A percentile compares a stretch with the other conserved stretches of the same genome.
Conservation (phyloP, 2,329 filamentous ascomycete genomes). For the Exutisphaerella laricina region DNA sequence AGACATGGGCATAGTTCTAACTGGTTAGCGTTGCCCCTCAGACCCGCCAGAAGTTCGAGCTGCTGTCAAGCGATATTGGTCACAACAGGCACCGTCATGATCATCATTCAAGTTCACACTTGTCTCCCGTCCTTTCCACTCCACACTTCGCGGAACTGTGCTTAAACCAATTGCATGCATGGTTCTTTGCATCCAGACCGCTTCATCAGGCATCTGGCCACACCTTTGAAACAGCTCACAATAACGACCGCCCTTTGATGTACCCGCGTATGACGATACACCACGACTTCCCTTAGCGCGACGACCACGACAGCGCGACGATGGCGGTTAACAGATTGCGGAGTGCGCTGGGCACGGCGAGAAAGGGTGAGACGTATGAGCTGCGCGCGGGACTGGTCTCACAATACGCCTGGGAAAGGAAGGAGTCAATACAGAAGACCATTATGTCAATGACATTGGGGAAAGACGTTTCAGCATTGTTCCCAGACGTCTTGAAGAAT, state of each 20-base stretch:
- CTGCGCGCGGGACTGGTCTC: constrained; percentile 90
- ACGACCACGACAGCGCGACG: constrained; percentile 6
- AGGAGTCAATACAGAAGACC: constrained; percentile 98
- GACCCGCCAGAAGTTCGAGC: too few relatives aligned
- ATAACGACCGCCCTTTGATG: constrained; percentile 3
- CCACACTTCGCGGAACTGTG: too few relatives aligned
- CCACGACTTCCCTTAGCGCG: background rate
- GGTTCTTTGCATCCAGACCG: too few relatives aligned
- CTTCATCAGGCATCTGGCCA: too few relatives aligned
- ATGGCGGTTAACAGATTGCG: constrained; percentile 97
- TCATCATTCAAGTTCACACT: too few relatives aligned
- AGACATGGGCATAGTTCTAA: too few relatives aligned
- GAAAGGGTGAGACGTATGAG: constrained; percentile 98
- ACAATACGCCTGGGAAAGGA: constrained; percentile 97
- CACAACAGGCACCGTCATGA: too few relatives aligned
- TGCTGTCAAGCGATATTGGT: too few relatives aligned
- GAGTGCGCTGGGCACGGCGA: constrained; percentile 84
- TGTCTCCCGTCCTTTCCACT: too few relatives aligned
- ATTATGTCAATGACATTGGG: constrained; percentile 99
- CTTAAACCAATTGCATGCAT: too few relatives aligned
- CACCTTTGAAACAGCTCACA: background rate
- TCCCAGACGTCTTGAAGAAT: constrained; percentile 97
- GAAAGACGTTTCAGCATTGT: constrained; percentile 95
- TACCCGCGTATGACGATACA: constrained; percentile 2
- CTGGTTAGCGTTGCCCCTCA: too few relatives aligned